Percentiles rank a stretch among this genome's conserved stretches.
These are phyloP conservation scores for Globisporangium paroecandrum DNA, from an alignment of 352 stramenopile species.

Conservation along the genomic window DNA sequence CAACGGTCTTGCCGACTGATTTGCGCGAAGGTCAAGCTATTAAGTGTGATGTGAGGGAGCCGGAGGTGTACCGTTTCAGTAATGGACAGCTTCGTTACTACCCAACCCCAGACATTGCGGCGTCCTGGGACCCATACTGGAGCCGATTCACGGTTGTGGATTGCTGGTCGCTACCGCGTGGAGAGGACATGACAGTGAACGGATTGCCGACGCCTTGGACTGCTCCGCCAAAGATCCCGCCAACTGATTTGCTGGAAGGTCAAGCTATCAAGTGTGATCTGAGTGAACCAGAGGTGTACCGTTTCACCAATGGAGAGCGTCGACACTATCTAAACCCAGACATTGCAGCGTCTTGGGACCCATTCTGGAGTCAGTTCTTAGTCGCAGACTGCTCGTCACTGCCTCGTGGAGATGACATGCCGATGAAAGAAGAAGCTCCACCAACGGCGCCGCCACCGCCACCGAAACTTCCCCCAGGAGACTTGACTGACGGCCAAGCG, in stretches of 20 bases:
- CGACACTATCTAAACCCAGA: slow-evolving; percentile 12
- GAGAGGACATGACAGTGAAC: slow-evolving; percentile 16
- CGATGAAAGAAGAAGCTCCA: background rate
- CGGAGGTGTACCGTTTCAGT: slow-evolving; percentile 18
- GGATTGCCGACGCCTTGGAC: background rate
- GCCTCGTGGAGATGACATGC: slow-evolving; percentile 18
- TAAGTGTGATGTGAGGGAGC: slow-evolving; percentile 17
- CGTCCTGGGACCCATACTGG: slow-evolving; percentile 27
- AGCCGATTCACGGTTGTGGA: slow-evolving; percentile 8
- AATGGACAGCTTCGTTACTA: slow-evolving; percentile 20
- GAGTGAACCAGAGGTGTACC: slow-evolving; percentile 10
- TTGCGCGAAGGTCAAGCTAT: slow-evolving; percentile 22
- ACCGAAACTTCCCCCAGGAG: slow-evolving; percentile 13
- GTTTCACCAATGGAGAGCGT: slow-evolving; percentile 10
- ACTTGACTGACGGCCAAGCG: slow-evolving; percentile 19
- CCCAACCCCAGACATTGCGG: slow-evolving; percentile 13
- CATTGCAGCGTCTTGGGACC: slow-evolving; percentile 24
- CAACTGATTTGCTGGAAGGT: background rate
- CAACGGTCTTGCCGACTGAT: too few relatives aligned
- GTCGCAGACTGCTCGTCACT: slow-evolving; percentile 19
- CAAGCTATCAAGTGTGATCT: slow-evolving; percentile 19
- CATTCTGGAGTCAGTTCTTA: slow-evolving; percentile 10
- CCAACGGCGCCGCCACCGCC: background rate
- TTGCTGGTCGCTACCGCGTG: slow-evolving; percentile 16
- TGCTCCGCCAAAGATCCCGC: background rate